These are phyloP conservation scores for Isoetes engelmannii DNA, from an alignment of 83 land plant species.

Conservation along the genomic window DNA sequence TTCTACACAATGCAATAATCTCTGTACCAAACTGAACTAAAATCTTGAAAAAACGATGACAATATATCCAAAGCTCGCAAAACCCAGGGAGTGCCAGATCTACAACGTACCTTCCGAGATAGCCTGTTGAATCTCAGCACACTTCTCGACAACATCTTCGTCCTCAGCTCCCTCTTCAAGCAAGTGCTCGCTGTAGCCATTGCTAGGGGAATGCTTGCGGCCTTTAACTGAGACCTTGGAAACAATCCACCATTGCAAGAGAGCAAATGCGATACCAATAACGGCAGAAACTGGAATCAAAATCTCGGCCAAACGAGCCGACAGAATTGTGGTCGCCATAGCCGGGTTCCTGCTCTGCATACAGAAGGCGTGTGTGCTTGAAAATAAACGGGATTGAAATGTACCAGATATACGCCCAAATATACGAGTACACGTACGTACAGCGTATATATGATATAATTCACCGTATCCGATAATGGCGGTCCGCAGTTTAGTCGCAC, in stretches of 20 bases:
- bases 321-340: conserved; percentile 19
- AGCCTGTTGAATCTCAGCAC: conserved; percentile 27
- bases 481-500: too few relatives aligned
- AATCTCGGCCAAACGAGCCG: conserved; percentile 6
- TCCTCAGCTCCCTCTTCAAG: conserved; percentile 24
- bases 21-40: too few relatives aligned
- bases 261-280: conserved; percentile 25
- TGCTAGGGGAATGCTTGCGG: neutral
- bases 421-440: too few relatives aligned
- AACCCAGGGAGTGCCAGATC: too few relatives aligned
- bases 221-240: conserved; percentile 22
- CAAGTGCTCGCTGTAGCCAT: conserved; percentile 9
- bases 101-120: conserved; percentile 31
- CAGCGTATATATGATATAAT: too few relatives aligned
- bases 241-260: conserved; percentile 22
- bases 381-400: too few relatives aligned
- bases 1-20: too few relatives aligned
- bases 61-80: neutral
- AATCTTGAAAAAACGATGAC: too few relatives aligned
- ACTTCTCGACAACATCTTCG: conserved; percentile 14
- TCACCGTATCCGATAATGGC: too few relatives aligned
- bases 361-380: too few relatives aligned
- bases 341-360: too few relatives aligned
- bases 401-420: too few relatives aligned
- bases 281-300: conserved; percentile 21